Percentiles rank a stretch among this genome's conserved stretches.
Conservation (phyloP, 2,329 filamentous ascomycete species). For the Paracamarosporium sp. region DNA sequence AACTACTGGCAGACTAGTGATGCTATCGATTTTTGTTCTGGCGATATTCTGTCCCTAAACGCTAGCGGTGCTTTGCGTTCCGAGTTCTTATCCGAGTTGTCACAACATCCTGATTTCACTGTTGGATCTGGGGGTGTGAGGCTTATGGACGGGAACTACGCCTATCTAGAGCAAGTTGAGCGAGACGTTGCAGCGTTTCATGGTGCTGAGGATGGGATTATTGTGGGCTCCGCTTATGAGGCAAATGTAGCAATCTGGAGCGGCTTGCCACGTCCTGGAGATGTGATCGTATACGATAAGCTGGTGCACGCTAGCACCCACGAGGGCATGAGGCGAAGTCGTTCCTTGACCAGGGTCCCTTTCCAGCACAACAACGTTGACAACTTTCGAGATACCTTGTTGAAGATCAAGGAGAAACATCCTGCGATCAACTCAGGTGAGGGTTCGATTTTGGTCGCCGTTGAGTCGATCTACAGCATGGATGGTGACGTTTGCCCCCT, state of each 20-base stretch:
- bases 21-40: neutral
- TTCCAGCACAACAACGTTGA: slow-evolving; percentile 62
- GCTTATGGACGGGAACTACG: slow-evolving; percentile 66
- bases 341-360: slow-evolving; percentile 54
- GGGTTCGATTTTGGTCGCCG: slow-evolving; percentile 37
- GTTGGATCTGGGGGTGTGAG: slow-evolving; percentile 65
- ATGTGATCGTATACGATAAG: slow-evolving; percentile 77
- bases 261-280: slow-evolving; percentile 56
- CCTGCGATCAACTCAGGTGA: slow-evolving; percentile 30
- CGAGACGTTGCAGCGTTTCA: slow-evolving; percentile 64
- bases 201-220: slow-evolving; percentile 58
- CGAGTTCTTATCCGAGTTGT: neutral
- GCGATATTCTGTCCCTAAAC: neutral
- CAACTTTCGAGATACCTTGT: slow-evolving; percentile 47
- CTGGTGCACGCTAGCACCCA: slow-evolving; percentile 79
- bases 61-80: neutral
- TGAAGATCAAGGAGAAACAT: neutral
- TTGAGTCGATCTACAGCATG: slow-evolving; percentile 72
- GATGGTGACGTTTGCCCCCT: slow-evolving; percentile 76
- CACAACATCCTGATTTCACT: neutral
- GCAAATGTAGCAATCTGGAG: slow-evolving; percentile 50
- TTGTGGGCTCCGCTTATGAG: slow-evolving; percentile 61
- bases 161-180: slow-evolving; percentile 63
- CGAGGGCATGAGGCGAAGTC: slow-evolving; percentile 72
- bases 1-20: neutral